Conservation (phyloP, 2,329 filamentous ascomycete species). For the Exophiala mesophila region DNA sequence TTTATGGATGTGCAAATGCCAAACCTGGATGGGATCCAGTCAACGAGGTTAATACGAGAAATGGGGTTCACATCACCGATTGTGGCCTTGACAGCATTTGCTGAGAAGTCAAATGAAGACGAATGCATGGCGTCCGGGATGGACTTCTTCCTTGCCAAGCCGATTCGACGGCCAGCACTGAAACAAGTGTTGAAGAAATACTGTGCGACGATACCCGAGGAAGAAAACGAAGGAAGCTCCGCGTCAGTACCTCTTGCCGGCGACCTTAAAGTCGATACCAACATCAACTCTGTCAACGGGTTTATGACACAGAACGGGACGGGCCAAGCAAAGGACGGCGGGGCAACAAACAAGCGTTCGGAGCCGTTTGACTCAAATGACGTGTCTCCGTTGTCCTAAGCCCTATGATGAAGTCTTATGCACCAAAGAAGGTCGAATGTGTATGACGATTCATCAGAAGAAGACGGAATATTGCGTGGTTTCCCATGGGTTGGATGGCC, state of each 20-base stretch:
- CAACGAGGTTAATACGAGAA: slow-evolving; percentile 75
- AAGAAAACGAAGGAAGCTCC: slow-evolving; percentile 42
- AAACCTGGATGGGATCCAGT: slow-evolving; percentile 82
- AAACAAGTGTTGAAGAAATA: slow-evolving; percentile 79
- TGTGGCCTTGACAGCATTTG: slow-evolving; percentile 83
- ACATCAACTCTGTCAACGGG: too few species aligned
- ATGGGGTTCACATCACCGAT: slow-evolving; percentile 86
- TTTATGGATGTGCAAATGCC: slow-evolving; percentile 98
- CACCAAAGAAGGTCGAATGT: too few species aligned
- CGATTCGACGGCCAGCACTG: slow-evolving; percentile 74
- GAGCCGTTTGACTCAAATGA: too few species aligned
- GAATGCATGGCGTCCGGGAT: slow-evolving; percentile 86
- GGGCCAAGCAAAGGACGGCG: too few species aligned
- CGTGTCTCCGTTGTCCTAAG: too few species aligned
- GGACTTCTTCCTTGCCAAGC: slow-evolving; percentile 77
- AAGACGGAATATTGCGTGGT: too few species aligned
- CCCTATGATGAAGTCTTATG: too few species aligned
- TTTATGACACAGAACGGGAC: too few species aligned
- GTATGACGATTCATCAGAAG: too few species aligned
- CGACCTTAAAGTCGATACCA: neutral
- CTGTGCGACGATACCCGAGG: slow-evolving; percentile 75
- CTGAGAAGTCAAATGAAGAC: slow-evolving; percentile 82
- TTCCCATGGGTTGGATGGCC: too few species aligned
- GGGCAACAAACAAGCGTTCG: too few species aligned
- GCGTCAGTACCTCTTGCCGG: slow-evolving; percentile 5